Percentiles rank a stretch among this genome's conserved stretches.
These are phyloP conservation scores for Magnolia changhungtana DNA, from an alignment of 164 flowering plant species.

Conservation along the genomic window DNA sequence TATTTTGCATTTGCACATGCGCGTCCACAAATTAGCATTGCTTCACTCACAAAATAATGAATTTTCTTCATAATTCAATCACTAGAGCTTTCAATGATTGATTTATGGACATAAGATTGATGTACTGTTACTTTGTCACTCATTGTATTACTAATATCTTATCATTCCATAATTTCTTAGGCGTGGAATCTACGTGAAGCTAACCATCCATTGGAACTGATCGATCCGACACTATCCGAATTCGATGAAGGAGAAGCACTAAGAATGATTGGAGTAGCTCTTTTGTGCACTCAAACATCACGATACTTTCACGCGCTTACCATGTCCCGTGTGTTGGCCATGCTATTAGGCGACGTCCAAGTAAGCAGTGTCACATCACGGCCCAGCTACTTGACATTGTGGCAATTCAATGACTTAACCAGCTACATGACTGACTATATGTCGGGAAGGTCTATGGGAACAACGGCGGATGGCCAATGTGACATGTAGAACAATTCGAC, in stretches of 20 bases:
- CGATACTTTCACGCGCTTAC: constrained; percentile 36
- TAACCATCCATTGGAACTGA: constrained; percentile 29
- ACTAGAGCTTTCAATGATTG: too few relatives aligned
- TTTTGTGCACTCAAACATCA: constrained; percentile 51
- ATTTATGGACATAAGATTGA: too few relatives aligned
- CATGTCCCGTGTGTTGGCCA: constrained; percentile 39
- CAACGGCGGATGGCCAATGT: background rate
- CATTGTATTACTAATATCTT: background rate
- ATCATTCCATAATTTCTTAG: constrained; percentile 14
- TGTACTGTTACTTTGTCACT: background rate
- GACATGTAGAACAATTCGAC: constrained; percentile 6
- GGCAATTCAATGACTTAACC: constrained; percentile 30
- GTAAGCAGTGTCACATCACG: constrained; percentile 28
- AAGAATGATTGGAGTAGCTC: constrained; percentile 37
- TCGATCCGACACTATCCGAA: constrained; percentile 32
- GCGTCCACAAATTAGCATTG: too few relatives aligned
- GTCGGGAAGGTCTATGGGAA: background rate
- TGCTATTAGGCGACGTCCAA: constrained; percentile 46
- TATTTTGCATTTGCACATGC: too few relatives aligned
- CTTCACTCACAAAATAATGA: too few relatives aligned
- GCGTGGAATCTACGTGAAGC: constrained; percentile 50
- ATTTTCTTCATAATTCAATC: too few relatives aligned
- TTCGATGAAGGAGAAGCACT: constrained; percentile 32
- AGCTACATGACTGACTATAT: constrained; percentile 15
- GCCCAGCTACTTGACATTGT: constrained; percentile 39